Percentiles rank a stretch among this genome's conserved stretches.
phyloP scores from a whole-genome alignment of 768 basidiomycete genomes.

The Coprinellus aureogranulatus region DNA sequence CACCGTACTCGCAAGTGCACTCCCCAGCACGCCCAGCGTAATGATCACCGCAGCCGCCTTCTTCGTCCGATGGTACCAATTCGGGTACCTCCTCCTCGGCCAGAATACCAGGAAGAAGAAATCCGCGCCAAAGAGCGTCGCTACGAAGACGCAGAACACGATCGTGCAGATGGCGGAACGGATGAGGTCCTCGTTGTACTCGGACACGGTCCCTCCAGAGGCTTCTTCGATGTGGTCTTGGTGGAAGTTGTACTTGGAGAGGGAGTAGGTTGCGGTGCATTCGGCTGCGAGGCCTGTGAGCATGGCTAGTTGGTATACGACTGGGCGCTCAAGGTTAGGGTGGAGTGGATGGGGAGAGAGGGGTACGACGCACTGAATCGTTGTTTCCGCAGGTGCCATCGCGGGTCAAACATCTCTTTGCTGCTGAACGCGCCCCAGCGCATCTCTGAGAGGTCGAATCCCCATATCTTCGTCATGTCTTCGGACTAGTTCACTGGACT shows the following conservation, averaged over 20 bases:
- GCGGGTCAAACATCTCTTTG: slow-evolving; percentile 28
- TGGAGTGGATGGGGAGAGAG: background rate
- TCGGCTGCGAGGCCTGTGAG: slow-evolving; percentile 31
- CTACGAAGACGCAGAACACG: slow-evolving; percentile 34
- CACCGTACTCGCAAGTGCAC: slow-evolving; percentile 32
- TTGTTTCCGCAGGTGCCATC: slow-evolving; percentile 32
- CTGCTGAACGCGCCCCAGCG: slow-evolving; percentile 29
- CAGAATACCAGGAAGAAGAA: slow-evolving; percentile 37
- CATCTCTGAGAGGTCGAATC: slow-evolving; percentile 35
- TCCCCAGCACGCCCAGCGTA: slow-evolving; percentile 24
- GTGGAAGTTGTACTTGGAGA: slow-evolving; percentile 32
- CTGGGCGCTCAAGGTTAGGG: background rate
- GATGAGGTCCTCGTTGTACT: slow-evolving; percentile 32
- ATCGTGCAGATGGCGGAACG: slow-evolving; percentile 28
- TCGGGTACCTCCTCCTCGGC: slow-evolving; percentile 28
- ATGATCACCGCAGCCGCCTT: slow-evolving; percentile 21
- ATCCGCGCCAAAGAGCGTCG: slow-evolving; percentile 34
- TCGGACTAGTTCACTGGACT: too few relatives aligned
- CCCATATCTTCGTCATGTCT: slow-evolving; percentile 32
- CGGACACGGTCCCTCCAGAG: slow-evolving; percentile 16
- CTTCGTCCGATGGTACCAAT: slow-evolving; percentile 28
- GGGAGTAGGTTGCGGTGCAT: slow-evolving; percentile 35
- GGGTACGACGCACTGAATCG: slow-evolving; percentile 28
- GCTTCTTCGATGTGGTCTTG: slow-evolving; percentile 24
- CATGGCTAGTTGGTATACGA: slow-evolving; percentile 24